Conservation (phyloP, 768 basidiomycete genomes). For the Chiua virens region DNA sequence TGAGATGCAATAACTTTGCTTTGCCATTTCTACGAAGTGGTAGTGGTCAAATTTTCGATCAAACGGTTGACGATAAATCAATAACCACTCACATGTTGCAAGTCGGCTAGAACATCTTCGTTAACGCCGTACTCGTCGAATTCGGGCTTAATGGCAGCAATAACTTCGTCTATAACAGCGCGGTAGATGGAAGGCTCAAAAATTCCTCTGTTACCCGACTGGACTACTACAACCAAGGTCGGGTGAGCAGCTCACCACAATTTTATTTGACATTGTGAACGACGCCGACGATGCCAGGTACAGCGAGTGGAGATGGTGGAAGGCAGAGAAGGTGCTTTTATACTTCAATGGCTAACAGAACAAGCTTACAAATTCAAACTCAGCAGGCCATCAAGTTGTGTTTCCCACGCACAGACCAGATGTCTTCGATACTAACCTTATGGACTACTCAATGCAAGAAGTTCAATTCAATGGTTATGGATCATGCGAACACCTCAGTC, state of each 20-base stretch:
- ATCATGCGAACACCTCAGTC: not conserved
- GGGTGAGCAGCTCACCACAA: constrained; percentile 90
- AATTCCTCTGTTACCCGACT: constrained; percentile 50
- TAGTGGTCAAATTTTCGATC: constrained; percentile 8
- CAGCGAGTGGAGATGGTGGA: constrained; percentile 35
- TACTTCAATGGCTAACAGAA: constrained; percentile 38
- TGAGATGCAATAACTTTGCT: constrained; percentile 89
- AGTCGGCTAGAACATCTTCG: constrained; percentile 84
- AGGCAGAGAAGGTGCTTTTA: constrained; percentile 38
- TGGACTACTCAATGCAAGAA: not conserved
- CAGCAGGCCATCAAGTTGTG: constrained; percentile 29
- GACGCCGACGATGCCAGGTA: constrained; percentile 27
- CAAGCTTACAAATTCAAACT: constrained; percentile 43
- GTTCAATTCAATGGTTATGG: not conserved
- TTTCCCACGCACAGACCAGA: constrained; percentile 51
- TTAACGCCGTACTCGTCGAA: constrained; percentile 96
- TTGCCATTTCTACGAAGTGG: constrained; percentile 83
- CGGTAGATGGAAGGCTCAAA: constrained; percentile 91
- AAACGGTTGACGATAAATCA: constrained; percentile 8
- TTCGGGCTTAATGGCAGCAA: constrained; percentile 81
- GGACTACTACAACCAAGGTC: constrained; percentile 56
- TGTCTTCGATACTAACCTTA: too few species aligned
- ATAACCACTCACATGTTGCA: constrained; percentile 75
- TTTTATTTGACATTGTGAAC: constrained; percentile 89
- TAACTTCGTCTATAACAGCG: constrained; percentile 95